These are phyloP conservation scores for Colletotrichum acutatum DNA, from an alignment of 2,329 filamentous ascomycete genomes.

Conservation along the genomic window DNA sequence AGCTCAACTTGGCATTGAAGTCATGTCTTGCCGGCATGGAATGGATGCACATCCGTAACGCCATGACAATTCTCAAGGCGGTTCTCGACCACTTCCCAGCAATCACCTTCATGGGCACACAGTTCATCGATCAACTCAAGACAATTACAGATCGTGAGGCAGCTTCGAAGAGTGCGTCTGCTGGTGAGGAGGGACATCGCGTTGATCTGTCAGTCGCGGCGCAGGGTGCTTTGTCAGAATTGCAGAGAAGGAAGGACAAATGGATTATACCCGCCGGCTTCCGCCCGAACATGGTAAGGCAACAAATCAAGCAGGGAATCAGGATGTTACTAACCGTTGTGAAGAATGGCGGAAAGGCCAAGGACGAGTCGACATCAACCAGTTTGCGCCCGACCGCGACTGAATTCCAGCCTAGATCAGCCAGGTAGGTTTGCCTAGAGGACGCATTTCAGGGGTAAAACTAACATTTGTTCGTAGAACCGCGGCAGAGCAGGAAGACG, in stretches of 20 bases:
- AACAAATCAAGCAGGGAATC: conserved; percentile 33
- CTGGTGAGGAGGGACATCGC: conserved; percentile 67
- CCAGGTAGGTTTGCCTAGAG: conserved; percentile 46
- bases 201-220: conserved; percentile 82
- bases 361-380: conserved; percentile 50
- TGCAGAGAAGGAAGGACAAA: conserved; percentile 73
- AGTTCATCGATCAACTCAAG: conserved; percentile 72
- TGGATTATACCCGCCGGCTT: conserved; percentile 84
- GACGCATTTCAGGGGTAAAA: neutral
- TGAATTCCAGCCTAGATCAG: conserved; percentile 70
- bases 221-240: conserved; percentile 75
- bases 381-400: conserved; percentile 68
- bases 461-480: conserved; percentile 24
- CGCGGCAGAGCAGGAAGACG: conserved; percentile 72
- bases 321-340: conserved; percentile 46
- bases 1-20: conserved; percentile 82
- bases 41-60: conserved; percentile 98
- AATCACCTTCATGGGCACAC: conserved; percentile 86
- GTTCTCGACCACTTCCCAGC: conserved; percentile 87
- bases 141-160: conserved; percentile 73
- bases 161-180: conserved; percentile 57
- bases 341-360: conserved; percentile 54
- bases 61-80: conserved; percentile 87
- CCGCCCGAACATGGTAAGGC: conserved; percentile 68
- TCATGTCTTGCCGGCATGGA: conserved; percentile 84